Percentiles rank a stretch among this genome's conserved stretches.
Evolutionary conservation across 768 basidiomycete species (phyloP).

Genomic region (Dentipellis sp.): DNA sequence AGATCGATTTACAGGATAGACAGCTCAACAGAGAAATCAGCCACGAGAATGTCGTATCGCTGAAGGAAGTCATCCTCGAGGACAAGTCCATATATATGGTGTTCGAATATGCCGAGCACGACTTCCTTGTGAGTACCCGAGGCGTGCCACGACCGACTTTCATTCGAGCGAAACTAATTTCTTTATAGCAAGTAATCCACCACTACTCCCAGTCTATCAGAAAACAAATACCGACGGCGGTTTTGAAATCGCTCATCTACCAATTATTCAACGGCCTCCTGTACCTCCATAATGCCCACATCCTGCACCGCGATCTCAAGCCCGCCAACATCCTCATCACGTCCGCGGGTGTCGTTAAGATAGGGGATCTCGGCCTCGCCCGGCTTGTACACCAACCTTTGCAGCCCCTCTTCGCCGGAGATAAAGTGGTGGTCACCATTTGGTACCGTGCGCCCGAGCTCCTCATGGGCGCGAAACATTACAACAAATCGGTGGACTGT

Average conservation of each 20-base stretch:
- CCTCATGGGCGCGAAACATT: constrained; percentile 93
- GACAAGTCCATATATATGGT: constrained; percentile 99
- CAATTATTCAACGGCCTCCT: constrained; percentile 91
- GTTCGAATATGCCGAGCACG: constrained; percentile 98
- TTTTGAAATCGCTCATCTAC: constrained; percentile 89
- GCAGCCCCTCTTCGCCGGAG: constrained; percentile 84
- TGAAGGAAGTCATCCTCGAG: constrained; percentile 93
- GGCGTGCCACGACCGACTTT: background rate
- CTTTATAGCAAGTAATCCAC: constrained; percentile 91
- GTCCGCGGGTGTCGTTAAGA: constrained; percentile 83
- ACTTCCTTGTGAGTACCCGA: constrained; percentile 69
- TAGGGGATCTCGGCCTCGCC: constrained; percentile 95
- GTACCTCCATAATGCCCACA: constrained; percentile 91
- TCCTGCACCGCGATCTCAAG: constrained; percentile 95
- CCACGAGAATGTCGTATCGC: constrained; percentile 85
- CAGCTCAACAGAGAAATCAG: constrained; percentile 84
- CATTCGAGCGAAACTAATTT: background rate
- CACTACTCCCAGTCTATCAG: constrained; percentile 92
- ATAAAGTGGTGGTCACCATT: constrained; percentile 98
- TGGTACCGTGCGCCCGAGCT: constrained; percentile 99
- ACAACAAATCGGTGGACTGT: constrained; percentile 92
- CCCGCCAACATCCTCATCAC: constrained; percentile 98
- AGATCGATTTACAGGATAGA: constrained; percentile 12
- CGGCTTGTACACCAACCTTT: constrained; percentile 86
- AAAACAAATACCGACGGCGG: constrained; percentile 57